phyloP scores from a whole-genome alignment of 2,329 filamentous ascomycete genomes.

The Apiospora rasikravindrae region DNA sequence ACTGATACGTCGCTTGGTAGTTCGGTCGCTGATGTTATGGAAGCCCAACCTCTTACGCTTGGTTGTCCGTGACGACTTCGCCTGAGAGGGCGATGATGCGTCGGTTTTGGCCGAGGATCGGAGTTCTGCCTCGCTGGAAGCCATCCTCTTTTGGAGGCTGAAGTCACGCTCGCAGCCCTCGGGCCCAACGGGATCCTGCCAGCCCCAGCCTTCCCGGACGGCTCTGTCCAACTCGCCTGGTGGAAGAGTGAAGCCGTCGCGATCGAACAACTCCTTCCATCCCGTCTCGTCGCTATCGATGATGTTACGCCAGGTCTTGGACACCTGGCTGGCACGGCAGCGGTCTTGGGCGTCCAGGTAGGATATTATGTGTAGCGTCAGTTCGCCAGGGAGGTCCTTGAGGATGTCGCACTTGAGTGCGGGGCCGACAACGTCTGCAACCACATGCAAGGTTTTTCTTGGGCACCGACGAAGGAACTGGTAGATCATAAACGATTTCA shows the following conservation, averaged over 20 bases:
- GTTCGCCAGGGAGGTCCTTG: conserved; percentile 79
- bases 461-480: conserved; percentile 89
- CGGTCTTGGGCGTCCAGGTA: conserved; percentile 87
- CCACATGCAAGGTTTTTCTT: conserved; percentile 84
- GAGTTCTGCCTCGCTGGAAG: conserved; percentile 59
- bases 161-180: conserved; percentile 83
- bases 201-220: conserved; percentile 93
- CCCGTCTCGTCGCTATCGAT: conserved; percentile 93
- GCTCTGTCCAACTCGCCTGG: conserved; percentile 84
- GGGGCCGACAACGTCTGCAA: conserved; percentile 90
- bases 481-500: conserved; percentile 97
- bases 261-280: conserved; percentile 91
- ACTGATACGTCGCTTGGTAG: conserved; percentile 57
- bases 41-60: conserved; percentile 60
- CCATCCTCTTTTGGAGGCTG: conserved; percentile 61
- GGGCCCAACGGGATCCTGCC: conserved; percentile 83
- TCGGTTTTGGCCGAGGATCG: conserved; percentile 50
- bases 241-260: conserved; percentile 79
- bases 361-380: conserved; percentile 85
- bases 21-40: conserved; percentile 46
- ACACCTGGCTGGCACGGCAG: conserved; percentile 90
- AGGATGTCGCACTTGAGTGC: conserved; percentile 95
- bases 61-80: conserved; percentile 52
- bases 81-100: conserved; percentile 36
- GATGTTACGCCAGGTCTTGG: conserved; percentile 89